Conservation (phyloP, 805 yeast genomes). For the Ogataea pignaliae region DNA sequence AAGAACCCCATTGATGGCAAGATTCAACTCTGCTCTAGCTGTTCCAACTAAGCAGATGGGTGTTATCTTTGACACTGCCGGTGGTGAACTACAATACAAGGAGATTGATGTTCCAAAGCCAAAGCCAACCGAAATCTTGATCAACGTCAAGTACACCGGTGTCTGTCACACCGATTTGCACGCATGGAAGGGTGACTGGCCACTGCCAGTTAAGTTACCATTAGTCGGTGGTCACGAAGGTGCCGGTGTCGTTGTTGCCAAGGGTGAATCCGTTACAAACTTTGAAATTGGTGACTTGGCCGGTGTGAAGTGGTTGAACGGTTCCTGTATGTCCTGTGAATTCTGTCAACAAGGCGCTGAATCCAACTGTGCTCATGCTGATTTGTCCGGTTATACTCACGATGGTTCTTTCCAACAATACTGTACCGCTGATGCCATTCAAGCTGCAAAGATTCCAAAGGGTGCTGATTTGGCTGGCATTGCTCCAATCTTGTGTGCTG, state of each 20-base stretch:
- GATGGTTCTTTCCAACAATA: slow-evolving; percentile 57
- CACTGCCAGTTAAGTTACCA: slow-evolving; percentile 53
- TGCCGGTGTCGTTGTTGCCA: slow-evolving; percentile 65
- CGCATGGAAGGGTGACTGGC: slow-evolving; percentile 74
- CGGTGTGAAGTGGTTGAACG: slow-evolving; percentile 67
- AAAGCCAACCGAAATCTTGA: slow-evolving; percentile 57
- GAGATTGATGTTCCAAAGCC: slow-evolving; percentile 72
- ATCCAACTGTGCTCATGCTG: slow-evolving; percentile 66
- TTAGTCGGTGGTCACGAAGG: slow-evolving; percentile 74
- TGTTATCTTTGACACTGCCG: slow-evolving; percentile 60
- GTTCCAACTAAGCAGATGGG: slow-evolving; percentile 69
- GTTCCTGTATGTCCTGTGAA: slow-evolving; percentile 63
- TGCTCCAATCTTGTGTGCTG: slow-evolving; percentile 50
- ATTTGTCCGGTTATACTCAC: slow-evolving; percentile 70
- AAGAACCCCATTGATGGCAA: slow-evolving; percentile 16
- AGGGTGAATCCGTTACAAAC: slow-evolving; percentile 54
- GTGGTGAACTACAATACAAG: slow-evolving; percentile 60
- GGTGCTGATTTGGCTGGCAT: slow-evolving; percentile 45
- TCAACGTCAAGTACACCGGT: slow-evolving; percentile 68
- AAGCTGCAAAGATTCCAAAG: slow-evolving; percentile 43
- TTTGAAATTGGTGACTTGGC: slow-evolving; percentile 64
- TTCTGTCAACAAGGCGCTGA: slow-evolving; percentile 55
- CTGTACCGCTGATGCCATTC: slow-evolving; percentile 50
- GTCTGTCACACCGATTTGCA: slow-evolving; percentile 74
- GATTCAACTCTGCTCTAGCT: slow-evolving; percentile 24